Base-by-base conservation (phyloP, 176 grass and related monocot species). In the Guadua angustifolia region DNA sequence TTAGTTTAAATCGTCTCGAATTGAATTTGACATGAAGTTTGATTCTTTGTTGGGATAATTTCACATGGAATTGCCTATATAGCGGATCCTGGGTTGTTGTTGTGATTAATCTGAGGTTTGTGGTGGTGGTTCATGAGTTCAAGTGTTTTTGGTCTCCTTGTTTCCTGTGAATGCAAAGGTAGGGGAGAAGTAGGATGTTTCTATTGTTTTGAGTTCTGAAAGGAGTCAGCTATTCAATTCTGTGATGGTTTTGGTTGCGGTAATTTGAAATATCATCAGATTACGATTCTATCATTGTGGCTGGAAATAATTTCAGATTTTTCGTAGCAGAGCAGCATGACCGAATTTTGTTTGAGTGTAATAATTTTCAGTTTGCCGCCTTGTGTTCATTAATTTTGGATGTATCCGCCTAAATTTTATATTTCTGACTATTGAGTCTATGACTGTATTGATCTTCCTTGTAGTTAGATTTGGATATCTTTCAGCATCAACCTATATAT, bases 401-500 rank as follows among this genome's bases (percentile, higher is more conserved):
- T 69, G 19, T 14, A 40, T 46, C 77, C 35, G 2, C 51, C 45
- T 77, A 68, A 79, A 50, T 74, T 33, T 61, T 43, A 70, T 69
- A 58, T 22, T 69, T 74, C 1, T 50, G 60, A 11, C 7, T 4
- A 29, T 29, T 29, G 29, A 29, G 29, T 29, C 29, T 29, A 7
- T 18, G 24, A 39, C 43, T 57, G 4, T 53, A 61, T 50, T 51
- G n/a, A 74, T 21, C 40, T 79, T 57, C 51, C 4, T 61, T 66
- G 86, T 40, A 73, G 58, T 78, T 58, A 38, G 61, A 66, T 70
- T 57, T 32, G 45, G 68, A 50, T 82, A 58, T 26, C 65, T 49
- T 79, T 61, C 44, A 29, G 40, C 60, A 78, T 32, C 59, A 60
- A 59, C 33, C 56, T 72, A 78, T 72, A 78, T 74, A 24, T 61